These are phyloP conservation scores for Chrysoporthe austroafricana DNA, from an alignment of 2,329 filamentous ascomycete species.

Conservation along the genomic window DNA sequence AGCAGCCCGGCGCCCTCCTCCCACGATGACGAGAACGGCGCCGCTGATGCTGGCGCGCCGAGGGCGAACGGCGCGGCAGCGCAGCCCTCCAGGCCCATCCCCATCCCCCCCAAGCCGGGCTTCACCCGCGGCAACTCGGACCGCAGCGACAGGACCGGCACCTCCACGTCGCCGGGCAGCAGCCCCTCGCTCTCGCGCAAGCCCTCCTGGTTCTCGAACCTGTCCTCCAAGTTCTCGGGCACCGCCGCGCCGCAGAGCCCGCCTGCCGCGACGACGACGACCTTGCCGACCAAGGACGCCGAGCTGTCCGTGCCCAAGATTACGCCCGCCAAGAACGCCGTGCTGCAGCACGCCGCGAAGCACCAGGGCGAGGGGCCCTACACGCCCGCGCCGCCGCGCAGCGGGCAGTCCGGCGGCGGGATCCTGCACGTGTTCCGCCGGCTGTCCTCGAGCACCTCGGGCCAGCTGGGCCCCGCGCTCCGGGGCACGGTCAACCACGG, in stretches of 20 bases:
- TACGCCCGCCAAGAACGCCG: slow-evolving; percentile 58
- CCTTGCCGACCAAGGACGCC: slow-evolving; percentile 42
- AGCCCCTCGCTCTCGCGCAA: slow-evolving; percentile 55
- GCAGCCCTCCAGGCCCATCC: slow-evolving; percentile 35
- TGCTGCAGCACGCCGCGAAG: slow-evolving; percentile 60
- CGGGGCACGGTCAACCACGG: slow-evolving; percentile 59
- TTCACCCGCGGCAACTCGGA: slow-evolving; percentile 39
- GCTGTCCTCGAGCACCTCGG: slow-evolving; percentile 65
- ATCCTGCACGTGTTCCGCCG: slow-evolving; percentile 84
- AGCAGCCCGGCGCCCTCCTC: slow-evolving; percentile 21
- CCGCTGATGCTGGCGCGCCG: slow-evolving; percentile 10
- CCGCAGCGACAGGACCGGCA: slow-evolving; percentile 37
- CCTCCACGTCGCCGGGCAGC: slow-evolving; percentile 30
- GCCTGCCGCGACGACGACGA: slow-evolving; percentile 37
- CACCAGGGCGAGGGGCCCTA: slow-evolving; percentile 68
- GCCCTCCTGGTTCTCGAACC: slow-evolving; percentile 89
- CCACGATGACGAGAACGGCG: slow-evolving; percentile 28
- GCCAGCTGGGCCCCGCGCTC: slow-evolving; percentile 51
- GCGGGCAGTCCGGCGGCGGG: slow-evolving; percentile 59
- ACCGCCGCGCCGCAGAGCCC: slow-evolving; percentile 34
- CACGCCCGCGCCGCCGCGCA: slow-evolving; percentile 73
- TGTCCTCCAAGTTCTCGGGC: slow-evolving; percentile 83
- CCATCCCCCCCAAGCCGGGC: slow-evolving; percentile 36
- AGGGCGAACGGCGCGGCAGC: slow-evolving; percentile 20
- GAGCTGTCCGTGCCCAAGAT: slow-evolving; percentile 54